phyloP scores from a whole-genome alignment of 768 basidiomycete genomes.

The Boletus rex-veris region DNA sequence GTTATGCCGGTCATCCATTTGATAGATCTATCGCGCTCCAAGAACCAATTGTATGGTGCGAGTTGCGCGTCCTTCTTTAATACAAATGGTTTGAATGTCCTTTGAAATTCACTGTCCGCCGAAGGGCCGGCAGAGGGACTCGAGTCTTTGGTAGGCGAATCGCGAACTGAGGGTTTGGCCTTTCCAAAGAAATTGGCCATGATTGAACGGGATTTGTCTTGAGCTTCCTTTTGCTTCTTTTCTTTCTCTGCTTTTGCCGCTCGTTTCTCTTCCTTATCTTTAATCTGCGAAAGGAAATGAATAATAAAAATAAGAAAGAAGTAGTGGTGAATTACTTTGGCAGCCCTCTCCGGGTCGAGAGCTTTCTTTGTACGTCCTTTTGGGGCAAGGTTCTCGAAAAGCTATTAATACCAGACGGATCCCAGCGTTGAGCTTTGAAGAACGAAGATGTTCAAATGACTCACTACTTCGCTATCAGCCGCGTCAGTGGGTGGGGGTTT shows the following conservation, averaged over 20 bases:
- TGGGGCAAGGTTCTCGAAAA: conserved; percentile 26
- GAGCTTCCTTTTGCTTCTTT: conserved; percentile 65
- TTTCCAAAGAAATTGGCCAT: conserved; percentile 81
- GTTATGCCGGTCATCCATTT: conserved; percentile 19
- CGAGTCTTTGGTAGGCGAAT: conserved; percentile 24
- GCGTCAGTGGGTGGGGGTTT: conserved; percentile 29
- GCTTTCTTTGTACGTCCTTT: conserved; percentile 47
- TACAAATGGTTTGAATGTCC: conserved; percentile 74
- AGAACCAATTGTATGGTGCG: conserved; percentile 74
- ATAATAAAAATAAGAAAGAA: neutral
- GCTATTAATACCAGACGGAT: conserved; percentile 4
- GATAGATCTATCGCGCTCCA: conserved; percentile 27
- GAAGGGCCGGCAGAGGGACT: conserved; percentile 33
- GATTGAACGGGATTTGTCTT: conserved; percentile 68
- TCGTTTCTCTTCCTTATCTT: conserved; percentile 65
- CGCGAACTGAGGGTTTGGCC: conserved; percentile 36
- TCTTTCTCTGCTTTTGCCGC: conserved; percentile 67
- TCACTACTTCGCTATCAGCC: conserved; percentile 41
- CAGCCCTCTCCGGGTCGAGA: conserved; percentile 51
- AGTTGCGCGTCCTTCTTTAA: conserved; percentile 70
- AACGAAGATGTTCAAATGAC: conserved; percentile 4
- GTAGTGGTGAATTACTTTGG: conserved; percentile 20
- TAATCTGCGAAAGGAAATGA: conserved; percentile 46
- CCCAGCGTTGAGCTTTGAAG: neutral
- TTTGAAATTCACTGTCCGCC: conserved; percentile 62